Percentiles rank a stretch among this genome's conserved stretches.
phyloP scores from a whole-genome alignment of 2,329 filamentous ascomycete species.

The Ascochyta viciae-villosae region DNA sequence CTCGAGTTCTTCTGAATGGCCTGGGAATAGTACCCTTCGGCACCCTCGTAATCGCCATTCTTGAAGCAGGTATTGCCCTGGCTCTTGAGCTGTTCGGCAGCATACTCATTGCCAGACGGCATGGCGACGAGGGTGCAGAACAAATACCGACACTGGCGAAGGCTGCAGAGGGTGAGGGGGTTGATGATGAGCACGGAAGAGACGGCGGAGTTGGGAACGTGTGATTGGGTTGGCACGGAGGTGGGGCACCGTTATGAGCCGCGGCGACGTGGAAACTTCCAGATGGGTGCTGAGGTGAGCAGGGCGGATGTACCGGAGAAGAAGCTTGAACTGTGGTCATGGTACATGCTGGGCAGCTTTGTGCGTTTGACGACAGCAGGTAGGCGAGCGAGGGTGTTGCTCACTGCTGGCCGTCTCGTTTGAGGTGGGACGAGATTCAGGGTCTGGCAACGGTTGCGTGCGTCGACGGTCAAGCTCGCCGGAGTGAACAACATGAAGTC shows the following conservation, averaged over 20 bases:
- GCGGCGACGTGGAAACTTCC: conserved; percentile 32
- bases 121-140: conserved; percentile 13
- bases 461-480: neutral
- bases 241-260: conserved; percentile 25
- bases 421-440: neutral
- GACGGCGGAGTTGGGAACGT: conserved; percentile 26
- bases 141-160: neutral
- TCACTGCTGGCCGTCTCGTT: neutral
- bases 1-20: conserved; percentile 80
- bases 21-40: conserved; percentile 75
- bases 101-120: conserved; percentile 45
- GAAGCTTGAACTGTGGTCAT: neutral
- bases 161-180: conserved; percentile 2
- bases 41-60: conserved; percentile 67
- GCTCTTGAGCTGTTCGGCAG: conserved; percentile 57
- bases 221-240: conserved; percentile 31
- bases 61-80: conserved; percentile 71
- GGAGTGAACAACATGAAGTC: neutral
- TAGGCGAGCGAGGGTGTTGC: neutral
- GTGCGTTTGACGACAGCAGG: neutral
- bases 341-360: neutral
- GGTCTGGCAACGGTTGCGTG: conserved; percentile 10
- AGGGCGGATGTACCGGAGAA: conserved; percentile 9
- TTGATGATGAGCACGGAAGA: conserved; percentile 20
- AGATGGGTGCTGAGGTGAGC: conserved; percentile 26